Conservation (phyloP, 306 rosid genomes). For the Oxytropis ochrocephala region DNA sequence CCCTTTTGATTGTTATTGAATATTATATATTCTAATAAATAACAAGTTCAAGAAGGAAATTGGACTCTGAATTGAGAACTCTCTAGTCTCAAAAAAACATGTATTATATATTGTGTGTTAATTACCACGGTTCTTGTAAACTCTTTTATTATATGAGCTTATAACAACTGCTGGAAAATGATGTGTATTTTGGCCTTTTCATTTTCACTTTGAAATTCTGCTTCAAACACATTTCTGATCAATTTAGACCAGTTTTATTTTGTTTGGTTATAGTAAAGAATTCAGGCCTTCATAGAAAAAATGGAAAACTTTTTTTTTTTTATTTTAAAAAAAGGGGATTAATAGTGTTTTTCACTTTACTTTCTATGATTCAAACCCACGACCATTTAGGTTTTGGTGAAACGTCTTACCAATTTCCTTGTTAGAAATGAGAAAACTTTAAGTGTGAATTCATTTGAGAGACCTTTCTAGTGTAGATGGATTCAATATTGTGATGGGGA, state of each 20-base stretch:
- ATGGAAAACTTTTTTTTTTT: too few species aligned
- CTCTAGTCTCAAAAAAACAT: background rate
- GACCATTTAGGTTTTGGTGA: too few species aligned
- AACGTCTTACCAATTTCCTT: too few species aligned
- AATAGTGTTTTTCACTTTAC: too few species aligned
- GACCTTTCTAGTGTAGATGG: background rate
- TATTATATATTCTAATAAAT: conserved; percentile 23
- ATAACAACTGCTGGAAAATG: conserved; percentile 20
- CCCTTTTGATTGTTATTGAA: conserved; percentile 5
- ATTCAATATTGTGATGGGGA: conserved; percentile 7
- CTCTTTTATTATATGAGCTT: background rate
- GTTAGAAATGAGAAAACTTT: background rate
- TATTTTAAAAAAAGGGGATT: too few species aligned
- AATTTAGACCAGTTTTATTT: conserved; percentile 3
- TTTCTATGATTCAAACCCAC: too few species aligned
- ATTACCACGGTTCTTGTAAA: conserved; percentile 15
- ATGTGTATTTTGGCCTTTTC: conserved; percentile 14
- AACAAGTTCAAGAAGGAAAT: background rate
- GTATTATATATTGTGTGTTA: conserved; percentile 14
- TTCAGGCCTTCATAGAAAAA: background rate
- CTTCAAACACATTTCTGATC: background rate
- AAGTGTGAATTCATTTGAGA: conserved; percentile 12
- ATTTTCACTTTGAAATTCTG: conserved; percentile 4
- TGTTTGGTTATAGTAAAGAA: conserved; percentile 12
- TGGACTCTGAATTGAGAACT: background rate